These are phyloP conservation scores for Monilinia aucupariae DNA, from an alignment of 2,329 filamentous ascomycete species.

Conservation along the genomic window DNA sequence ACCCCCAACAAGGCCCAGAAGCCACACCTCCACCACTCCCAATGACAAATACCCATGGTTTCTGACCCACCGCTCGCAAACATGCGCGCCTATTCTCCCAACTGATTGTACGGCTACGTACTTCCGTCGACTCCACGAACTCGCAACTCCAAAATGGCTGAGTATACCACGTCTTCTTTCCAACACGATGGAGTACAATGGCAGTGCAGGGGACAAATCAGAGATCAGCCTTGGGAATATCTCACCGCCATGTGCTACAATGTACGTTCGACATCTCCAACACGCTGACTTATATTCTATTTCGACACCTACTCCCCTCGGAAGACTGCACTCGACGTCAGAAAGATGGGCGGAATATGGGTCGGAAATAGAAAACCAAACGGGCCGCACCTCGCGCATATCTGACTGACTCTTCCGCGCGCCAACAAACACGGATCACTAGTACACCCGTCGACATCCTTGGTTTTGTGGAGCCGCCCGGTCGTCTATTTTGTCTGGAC, in stretches of 20 bases:
- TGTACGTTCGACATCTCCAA: neutral
- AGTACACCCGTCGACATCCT: neutral
- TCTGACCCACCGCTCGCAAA: neutral
- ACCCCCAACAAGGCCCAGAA: neutral
- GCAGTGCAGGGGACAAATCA: constrained; percentile 13
- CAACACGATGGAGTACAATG: neutral
- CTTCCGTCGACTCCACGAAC: neutral
- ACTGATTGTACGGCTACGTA: neutral
- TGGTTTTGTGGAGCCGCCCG: constrained; percentile 2
- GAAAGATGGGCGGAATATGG: neutral
- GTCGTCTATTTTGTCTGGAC: neutral
- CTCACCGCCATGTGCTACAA: neutral
- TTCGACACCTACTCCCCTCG: neutral
- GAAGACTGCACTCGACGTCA: neutral
- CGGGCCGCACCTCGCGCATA: constrained; percentile 14
- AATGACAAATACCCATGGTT: constrained; percentile 2
- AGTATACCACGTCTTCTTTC: neutral
- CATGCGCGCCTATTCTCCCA: constrained; percentile 7
- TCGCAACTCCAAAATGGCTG: neutral
- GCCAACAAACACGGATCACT: constrained; percentile 9
- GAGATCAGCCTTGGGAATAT: neutral
- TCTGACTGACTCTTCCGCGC: constrained; percentile 9
- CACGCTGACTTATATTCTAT: constrained; percentile 9
- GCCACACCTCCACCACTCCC: neutral
- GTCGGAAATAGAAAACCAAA: constrained; percentile 14